phyloP scores from a whole-genome alignment of 352 stramenopile genomes.

The Globisporangium lucens region DNA sequence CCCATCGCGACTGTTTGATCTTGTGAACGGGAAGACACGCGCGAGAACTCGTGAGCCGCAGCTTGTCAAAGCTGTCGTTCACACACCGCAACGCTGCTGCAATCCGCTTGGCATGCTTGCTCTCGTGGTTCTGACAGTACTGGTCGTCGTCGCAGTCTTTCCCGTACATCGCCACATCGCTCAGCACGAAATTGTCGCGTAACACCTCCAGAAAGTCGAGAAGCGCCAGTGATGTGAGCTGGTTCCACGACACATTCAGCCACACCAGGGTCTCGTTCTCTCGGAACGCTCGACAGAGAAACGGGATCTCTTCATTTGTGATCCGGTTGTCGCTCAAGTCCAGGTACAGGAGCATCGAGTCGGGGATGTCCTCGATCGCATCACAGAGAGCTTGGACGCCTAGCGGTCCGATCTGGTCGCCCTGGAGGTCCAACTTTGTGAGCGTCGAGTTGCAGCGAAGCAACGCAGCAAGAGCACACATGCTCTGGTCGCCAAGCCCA shows the following conservation, averaged over 20 bases:
- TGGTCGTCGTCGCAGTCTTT: conserved; percentile 49
- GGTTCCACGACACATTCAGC: conserved; percentile 69
- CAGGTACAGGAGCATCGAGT: conserved; percentile 56
- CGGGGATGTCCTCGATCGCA: conserved; percentile 53
- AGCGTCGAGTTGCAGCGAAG: conserved; percentile 57
- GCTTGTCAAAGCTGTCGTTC: conserved; percentile 46
- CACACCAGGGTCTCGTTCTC: conserved; percentile 74
- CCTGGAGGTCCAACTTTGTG: conserved; percentile 44
- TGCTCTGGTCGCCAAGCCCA: conserved; percentile 45
- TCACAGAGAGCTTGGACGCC: conserved; percentile 51
- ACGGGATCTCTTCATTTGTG: conserved; percentile 32
- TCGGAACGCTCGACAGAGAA: conserved; percentile 40
- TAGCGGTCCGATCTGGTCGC: conserved; percentile 48
- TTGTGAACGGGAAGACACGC: conserved; percentile 59
- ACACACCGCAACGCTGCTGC: conserved; percentile 42
- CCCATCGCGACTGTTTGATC: conserved; percentile 60
- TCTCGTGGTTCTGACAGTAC: conserved; percentile 55
- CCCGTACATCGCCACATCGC: conserved; percentile 44
- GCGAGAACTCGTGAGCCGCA: conserved; percentile 36
- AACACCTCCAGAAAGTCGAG: conserved; percentile 39
- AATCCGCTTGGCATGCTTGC: conserved; percentile 45
- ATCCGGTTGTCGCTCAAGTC: conserved; percentile 62
- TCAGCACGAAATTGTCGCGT: conserved; percentile 58
- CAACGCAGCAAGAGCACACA: conserved; percentile 56
- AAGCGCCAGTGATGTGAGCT: conserved; percentile 38